Percentiles rank a stretch among this genome's conserved stretches.
phyloP scores from a whole-genome alignment of 495 filamentous ascomycete species.

The Daldinia concentrica region DNA sequence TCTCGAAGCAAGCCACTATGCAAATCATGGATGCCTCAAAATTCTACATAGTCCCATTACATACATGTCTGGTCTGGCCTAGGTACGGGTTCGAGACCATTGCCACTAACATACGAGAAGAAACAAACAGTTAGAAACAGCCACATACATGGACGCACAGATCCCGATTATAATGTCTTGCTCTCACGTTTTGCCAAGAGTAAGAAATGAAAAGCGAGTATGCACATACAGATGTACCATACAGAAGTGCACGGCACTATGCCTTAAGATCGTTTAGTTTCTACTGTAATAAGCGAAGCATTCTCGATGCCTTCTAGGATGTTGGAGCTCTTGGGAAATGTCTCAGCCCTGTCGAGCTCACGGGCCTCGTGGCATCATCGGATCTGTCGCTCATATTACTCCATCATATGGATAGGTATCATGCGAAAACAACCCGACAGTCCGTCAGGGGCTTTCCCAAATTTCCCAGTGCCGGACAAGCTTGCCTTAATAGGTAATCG shows the following conservation, averaged over 20 bases:
- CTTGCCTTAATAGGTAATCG: conserved; percentile 27
- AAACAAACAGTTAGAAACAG: conserved; percentile 1
- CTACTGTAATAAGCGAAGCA: conserved; percentile 11
- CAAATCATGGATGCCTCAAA: neutral
- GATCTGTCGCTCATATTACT: conserved; percentile 37
- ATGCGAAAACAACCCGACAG: conserved; percentile 37
- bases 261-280: conserved; percentile 5
- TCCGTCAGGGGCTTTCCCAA: conserved; percentile 29
- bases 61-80: neutral
- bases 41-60: neutral
- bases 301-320: conserved; percentile 21
- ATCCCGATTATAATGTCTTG: conserved; percentile 9
- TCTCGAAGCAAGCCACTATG: neutral
- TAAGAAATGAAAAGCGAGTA: neutral
- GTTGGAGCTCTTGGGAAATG: conserved; percentile 11
- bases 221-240: neutral
- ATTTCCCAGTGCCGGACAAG: conserved; percentile 33
- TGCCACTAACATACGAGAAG: conserved; percentile 22
- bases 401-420: conserved; percentile 40
- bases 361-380: conserved; percentile 17
- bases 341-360: conserved; percentile 46
- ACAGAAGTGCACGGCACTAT: neutral
- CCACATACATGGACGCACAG: neutral
- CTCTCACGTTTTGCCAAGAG: conserved; percentile 27
- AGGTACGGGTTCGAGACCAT: conserved; percentile 20